Conservation (phyloP, 306 rosid genomes). For the Acacia confusa region DNA sequence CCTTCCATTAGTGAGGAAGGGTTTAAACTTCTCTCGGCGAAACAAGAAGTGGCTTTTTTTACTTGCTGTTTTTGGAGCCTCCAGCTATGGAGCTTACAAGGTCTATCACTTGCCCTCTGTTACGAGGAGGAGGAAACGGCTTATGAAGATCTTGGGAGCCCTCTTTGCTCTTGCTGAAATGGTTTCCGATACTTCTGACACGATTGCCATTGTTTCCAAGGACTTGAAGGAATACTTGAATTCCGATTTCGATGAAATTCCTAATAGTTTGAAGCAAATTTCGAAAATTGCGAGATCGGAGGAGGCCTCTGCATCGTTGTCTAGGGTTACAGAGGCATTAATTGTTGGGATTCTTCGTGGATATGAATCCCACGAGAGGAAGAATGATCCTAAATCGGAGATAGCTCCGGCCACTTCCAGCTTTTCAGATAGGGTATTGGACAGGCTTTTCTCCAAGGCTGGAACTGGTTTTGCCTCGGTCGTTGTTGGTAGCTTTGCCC, state of each 20-base stretch:
- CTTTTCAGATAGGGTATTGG: constrained; percentile 52
- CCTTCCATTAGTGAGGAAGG: constrained; percentile 46
- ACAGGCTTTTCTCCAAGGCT: constrained; percentile 61
- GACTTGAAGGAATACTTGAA: constrained; percentile 65
- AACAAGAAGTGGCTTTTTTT: constrained; percentile 57
- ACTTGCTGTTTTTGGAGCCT: constrained; percentile 57
- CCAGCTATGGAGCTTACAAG: constrained; percentile 72
- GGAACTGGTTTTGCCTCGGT: constrained; percentile 85
- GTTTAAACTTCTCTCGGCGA: constrained; percentile 44
- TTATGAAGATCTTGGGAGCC: constrained; percentile 57
- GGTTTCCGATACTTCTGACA: constrained; percentile 67
- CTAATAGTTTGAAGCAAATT: constrained; percentile 72
- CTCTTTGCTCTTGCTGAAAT: constrained; percentile 59
- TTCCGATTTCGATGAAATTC: constrained; percentile 79
- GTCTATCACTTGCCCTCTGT: constrained; percentile 65
- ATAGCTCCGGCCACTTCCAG: constrained; percentile 25
- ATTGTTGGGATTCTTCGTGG: constrained; percentile 64
- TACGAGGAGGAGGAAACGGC: constrained; percentile 47
- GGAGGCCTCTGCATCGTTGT: constrained; percentile 54
- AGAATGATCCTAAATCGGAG: constrained; percentile 23
- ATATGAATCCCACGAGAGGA: constrained; percentile 29
- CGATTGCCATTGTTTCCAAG: constrained; percentile 51
- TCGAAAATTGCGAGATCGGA: constrained; percentile 68
- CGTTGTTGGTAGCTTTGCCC: constrained; percentile 94
- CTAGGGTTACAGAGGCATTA: constrained; percentile 57